These are phyloP conservation scores for Scedosporium apiospermum DNA, from an alignment of 2,329 filamentous ascomycete genomes.

Conservation along the genomic window DNA sequence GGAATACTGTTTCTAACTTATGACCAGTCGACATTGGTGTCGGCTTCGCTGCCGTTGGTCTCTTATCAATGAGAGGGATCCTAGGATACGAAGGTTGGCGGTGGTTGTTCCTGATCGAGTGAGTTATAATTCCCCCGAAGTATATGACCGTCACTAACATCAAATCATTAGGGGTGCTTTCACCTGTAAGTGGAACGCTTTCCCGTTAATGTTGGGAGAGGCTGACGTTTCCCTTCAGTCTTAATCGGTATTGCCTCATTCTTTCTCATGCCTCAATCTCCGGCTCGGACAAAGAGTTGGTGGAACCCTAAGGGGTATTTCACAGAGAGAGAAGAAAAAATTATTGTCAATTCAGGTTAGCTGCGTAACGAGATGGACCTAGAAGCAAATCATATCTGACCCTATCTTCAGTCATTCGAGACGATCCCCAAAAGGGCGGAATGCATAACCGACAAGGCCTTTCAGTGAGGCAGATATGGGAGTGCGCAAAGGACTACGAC, in stretches of 20 bases:
- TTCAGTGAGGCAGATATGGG: conserved; percentile 31
- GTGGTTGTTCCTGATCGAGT: conserved; percentile 40
- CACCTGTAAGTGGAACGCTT: neutral
- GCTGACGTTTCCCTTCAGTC: conserved; percentile 17
- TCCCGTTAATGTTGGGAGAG: neutral
- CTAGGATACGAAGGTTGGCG: conserved; percentile 46
- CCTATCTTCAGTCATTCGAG: conserved; percentile 27
- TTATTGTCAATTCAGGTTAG: conserved; percentile 48
- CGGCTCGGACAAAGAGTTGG: conserved; percentile 50
- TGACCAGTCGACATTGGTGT: conserved; percentile 31
- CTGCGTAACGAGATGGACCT: neutral
- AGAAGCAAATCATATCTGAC: conserved; percentile 6
- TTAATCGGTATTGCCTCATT: conserved; percentile 42
- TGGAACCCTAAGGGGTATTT: conserved; percentile 53
- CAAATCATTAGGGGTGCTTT: neutral
- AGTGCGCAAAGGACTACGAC: conserved; percentile 39
- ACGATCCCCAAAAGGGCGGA: conserved; percentile 46
- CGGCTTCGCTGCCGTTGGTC: conserved; percentile 46
- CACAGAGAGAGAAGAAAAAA: conserved; percentile 52
- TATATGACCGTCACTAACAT: neutral
- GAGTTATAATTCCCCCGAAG: conserved; percentile 7
- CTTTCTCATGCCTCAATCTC: conserved; percentile 50
- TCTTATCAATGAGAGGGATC: conserved; percentile 43
- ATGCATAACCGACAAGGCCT: conserved; percentile 44
- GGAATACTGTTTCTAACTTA: conserved; percentile 10